Conservation (phyloP, 768 basidiomycete species). For the Pisolithus sp. region DNA sequence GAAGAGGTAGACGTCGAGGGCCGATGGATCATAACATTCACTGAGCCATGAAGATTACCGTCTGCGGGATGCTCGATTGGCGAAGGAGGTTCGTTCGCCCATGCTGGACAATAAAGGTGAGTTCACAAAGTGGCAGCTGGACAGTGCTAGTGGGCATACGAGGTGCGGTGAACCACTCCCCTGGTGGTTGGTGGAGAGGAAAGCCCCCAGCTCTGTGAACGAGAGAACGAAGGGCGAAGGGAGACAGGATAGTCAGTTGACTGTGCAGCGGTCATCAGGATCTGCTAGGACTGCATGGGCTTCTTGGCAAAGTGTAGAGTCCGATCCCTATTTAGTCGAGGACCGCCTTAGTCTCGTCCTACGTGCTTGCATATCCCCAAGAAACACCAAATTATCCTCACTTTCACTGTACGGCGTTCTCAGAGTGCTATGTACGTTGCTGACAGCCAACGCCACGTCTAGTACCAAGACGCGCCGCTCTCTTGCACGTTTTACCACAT, state of each 20-base stretch:
- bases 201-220: slow-evolving; percentile 19
- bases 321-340: background rate
- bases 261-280: slow-evolving; percentile 13
- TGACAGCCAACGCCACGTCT: too few relatives aligned
- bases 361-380: too few relatives aligned
- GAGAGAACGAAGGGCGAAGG: slow-evolving; percentile 16
- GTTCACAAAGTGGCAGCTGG: background rate
- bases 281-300: background rate
- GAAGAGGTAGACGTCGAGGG: slow-evolving; percentile 44
- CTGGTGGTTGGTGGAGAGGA: slow-evolving; percentile 37
- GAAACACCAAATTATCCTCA: background rate
- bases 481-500: too few relatives aligned
- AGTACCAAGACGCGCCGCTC: too few relatives aligned
- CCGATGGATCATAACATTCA: slow-evolving; percentile 33
- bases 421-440: too few relatives aligned
- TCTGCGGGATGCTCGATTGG: slow-evolving; percentile 45
- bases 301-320: background rate
- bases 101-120: slow-evolving; percentile 41
- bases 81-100: slow-evolving; percentile 83
- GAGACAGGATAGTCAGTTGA: slow-evolving; percentile 8
- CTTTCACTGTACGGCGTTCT: background rate
- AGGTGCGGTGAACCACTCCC: slow-evolving; percentile 60
- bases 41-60: slow-evolving; percentile 20
- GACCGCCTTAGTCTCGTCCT: background rate
- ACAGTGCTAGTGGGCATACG: slow-evolving; percentile 39